These are phyloP conservation scores for Trametes sp. DNA, from an alignment of 1,284 basidiomycete species.

Conservation along the genomic window DNA sequence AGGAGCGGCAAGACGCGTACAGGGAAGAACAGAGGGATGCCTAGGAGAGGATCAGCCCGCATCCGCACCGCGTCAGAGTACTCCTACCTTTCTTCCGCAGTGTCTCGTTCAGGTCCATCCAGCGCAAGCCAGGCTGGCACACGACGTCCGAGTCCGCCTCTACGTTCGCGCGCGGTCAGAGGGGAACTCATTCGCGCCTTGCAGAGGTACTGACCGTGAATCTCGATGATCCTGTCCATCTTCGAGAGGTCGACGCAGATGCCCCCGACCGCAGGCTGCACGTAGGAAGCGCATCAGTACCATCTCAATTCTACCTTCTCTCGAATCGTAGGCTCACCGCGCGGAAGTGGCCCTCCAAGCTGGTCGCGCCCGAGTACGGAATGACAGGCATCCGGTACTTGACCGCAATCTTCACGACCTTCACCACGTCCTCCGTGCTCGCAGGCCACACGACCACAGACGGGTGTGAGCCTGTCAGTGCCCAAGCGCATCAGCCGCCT, in stretches of 20 bases:
- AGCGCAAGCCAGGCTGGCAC: slow-evolving; percentile 85
- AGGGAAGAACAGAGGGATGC: slow-evolving; percentile 89
- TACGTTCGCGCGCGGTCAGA: slow-evolving; percentile 38
- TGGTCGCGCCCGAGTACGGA: slow-evolving; percentile 71
- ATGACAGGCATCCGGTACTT: slow-evolving; percentile 64
- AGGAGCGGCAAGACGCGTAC: too few relatives aligned
- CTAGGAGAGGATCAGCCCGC: slow-evolving; percentile 13
- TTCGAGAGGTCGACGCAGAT: slow-evolving; percentile 74
- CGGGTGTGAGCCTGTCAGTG: slow-evolving; percentile 64
- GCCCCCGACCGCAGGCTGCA: slow-evolving; percentile 38
- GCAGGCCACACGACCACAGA: slow-evolving; percentile 64
- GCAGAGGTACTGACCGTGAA: slow-evolving; percentile 62
- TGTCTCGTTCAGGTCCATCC: slow-evolving; percentile 87
- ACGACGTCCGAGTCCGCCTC: slow-evolving; percentile 84
- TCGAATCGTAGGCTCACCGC: slow-evolving; percentile 50
- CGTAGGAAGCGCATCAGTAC: neutral
- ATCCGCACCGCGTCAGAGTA: neutral
- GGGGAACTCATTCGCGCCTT: neutral
- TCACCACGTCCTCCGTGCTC: slow-evolving; percentile 67
- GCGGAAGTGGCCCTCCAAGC: slow-evolving; percentile 65
- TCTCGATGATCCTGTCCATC: slow-evolving; percentile 86
- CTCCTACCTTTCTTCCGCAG: slow-evolving; percentile 66
- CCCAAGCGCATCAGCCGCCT: slow-evolving; percentile 20
- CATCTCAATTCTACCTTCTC: neutral
- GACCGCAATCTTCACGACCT: slow-evolving; percentile 63